phyloP scores from a whole-genome alignment of 2,329 filamentous ascomycete species.

The Orbilia javanica region DNA sequence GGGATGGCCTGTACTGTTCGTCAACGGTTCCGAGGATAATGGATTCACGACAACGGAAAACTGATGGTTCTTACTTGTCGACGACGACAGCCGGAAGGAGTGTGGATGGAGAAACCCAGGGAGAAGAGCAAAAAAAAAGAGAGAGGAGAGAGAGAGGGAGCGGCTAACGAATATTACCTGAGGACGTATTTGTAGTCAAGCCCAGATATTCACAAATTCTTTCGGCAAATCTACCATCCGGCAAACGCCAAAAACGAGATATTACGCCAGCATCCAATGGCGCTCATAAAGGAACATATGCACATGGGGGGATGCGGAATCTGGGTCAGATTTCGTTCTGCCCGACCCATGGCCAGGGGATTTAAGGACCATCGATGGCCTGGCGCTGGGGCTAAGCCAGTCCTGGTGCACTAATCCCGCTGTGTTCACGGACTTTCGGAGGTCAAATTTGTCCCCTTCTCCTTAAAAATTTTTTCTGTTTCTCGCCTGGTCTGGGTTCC shows the following conservation, averaged over 20 bases:
- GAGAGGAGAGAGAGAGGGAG: not conserved
- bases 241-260: slow-evolving; percentile 35
- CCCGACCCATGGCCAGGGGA: slow-evolving; percentile 24
- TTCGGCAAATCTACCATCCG: slow-evolving; percentile 56
- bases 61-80: not conserved
- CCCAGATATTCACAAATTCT: slow-evolving; percentile 9
- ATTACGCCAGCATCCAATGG: slow-evolving; percentile 44
- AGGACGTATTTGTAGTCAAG: slow-evolving; percentile 18
- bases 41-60: slow-evolving; percentile 8
- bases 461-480: slow-evolving; percentile 23
- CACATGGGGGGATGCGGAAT: slow-evolving; percentile 17
- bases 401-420: slow-evolving; percentile 11
- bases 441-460: not conserved
- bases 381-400: slow-evolving; percentile 10
- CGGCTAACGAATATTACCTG: not conserved
- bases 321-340: slow-evolving; percentile 22
- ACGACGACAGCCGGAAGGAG: slow-evolving; percentile 6
- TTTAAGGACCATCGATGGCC: slow-evolving; percentile 13
- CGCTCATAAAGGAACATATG: slow-evolving; percentile 6
- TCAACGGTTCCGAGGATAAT: not conserved
- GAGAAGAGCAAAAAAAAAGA: not conserved
- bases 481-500: not conserved
- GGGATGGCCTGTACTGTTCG: not conserved
- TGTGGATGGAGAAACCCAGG: slow-evolving; percentile 5
- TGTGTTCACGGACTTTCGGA: slow-evolving; percentile 46